A percentile compares a stretch with the other conserved stretches of the same genome.
These are phyloP conservation scores for Ustilago cynodontis DNA, from an alignment of 1,284 basidiomycete genomes.

Conservation along the genomic window DNA sequence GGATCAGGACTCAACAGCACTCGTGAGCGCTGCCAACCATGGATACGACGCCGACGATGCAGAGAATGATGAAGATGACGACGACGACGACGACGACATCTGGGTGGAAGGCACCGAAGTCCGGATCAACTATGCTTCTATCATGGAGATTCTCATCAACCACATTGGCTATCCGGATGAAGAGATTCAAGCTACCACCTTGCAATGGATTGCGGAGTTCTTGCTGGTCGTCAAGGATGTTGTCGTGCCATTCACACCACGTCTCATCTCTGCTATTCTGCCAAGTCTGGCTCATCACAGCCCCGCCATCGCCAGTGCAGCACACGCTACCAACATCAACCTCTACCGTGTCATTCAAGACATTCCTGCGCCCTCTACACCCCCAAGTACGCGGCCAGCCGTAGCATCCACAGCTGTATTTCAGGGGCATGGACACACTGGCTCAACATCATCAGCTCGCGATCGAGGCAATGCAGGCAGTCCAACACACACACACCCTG, in stretches of 20 bases:
- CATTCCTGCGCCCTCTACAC: conserved; percentile 79
- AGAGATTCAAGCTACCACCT: conserved; percentile 72
- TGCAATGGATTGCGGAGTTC: conserved; percentile 93
- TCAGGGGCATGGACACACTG: conserved; percentile 41
- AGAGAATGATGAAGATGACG: conserved; percentile 67
- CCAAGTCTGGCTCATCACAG: conserved; percentile 94
- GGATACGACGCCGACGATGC: conserved; percentile 23
- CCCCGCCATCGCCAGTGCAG: conserved; percentile 87
- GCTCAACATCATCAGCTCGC: conserved; percentile 25
- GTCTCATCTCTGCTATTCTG: conserved; percentile 89
- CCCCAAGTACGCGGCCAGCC: conserved; percentile 51
- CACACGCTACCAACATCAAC: conserved; percentile 85
- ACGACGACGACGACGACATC: conserved; percentile 72
- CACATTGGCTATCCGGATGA: conserved; percentile 81
- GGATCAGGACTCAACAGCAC: conserved; percentile 6
- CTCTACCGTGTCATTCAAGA: conserved; percentile 87
- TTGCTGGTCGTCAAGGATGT: conserved; percentile 88
- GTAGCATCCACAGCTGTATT: conserved; percentile 71
- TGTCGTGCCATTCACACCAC: conserved; percentile 92
- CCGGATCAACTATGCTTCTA: conserved; percentile 87
- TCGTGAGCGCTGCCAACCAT: conserved; percentile 12
- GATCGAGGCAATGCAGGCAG: conserved; percentile 31
- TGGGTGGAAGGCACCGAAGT: conserved; percentile 96
- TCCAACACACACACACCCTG: conserved; percentile 26
- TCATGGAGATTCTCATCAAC: conserved; percentile 93